Evolutionary conservation across 2,329 filamentous ascomycete genomes (phyloP), one percentile per base, ranked within the genome.

Genomic region (Colletotrichum orbiculare): DNA sequence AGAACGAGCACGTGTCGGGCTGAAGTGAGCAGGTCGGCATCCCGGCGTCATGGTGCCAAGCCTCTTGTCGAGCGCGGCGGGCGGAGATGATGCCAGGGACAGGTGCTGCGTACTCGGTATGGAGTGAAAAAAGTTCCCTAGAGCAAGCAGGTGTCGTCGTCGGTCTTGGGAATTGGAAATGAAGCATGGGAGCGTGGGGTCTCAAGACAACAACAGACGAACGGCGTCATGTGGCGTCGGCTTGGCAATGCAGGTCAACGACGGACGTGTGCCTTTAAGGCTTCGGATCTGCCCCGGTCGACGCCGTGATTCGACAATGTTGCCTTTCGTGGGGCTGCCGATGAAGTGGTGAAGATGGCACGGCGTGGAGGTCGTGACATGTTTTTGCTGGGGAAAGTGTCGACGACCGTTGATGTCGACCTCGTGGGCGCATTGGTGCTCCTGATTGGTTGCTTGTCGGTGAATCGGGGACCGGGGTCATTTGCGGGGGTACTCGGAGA

Each of bases 181-280:
- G 54, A 60, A 60, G 64, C 54, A 48, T 64, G 48, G 52, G 48
- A 17, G 54, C 48, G 48, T 66, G 54, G 60, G 64, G 54, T 66
- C 3, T 15, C 15, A 7, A 50, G 37, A 49, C 43, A 15, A 37
- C 38, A 60, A 60, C 43, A 64, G 48, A 64, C 54, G 64, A 55
- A 60, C 60, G 43, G 64, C 54, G 60, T 66, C 53, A 54, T 60
- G 60, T 60, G 60, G 64, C 60, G 50, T 65, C 43, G 38, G 34
- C 60, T 64, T 66, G 64, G 64, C 64, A 50, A 60, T 66, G 60
- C 59, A 64, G 60, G 60, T 64, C 60, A 25, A 57, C 43, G 47
- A 42, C 58, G 43, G 54, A 37, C 48, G 41, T 37, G 41, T 56
- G 58, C 53, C 53, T 52, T 43, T 39, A 53, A 56, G n/a, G 63